Base-by-base conservation (phyloP, 2,329 filamentous ascomycete species). In the Phialophora macrospora region DNA sequence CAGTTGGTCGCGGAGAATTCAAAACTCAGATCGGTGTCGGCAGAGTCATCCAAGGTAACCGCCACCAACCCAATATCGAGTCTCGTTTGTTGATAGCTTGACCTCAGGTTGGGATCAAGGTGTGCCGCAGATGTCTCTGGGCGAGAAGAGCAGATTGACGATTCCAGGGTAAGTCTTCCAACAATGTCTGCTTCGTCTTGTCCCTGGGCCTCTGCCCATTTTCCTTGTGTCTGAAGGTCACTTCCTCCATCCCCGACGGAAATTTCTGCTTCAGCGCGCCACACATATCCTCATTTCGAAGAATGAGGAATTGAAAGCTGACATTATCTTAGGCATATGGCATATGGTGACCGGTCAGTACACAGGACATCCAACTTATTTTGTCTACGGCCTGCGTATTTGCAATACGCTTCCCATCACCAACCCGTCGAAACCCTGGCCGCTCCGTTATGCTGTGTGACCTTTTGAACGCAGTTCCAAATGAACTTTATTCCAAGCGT, bases 61-160 rank as follows among this genome's bases (percentile, higher is more conserved):
- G 22, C 20, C 20, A 11, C 54, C 24, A 20, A 24, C 17, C 17
- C 12, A 2, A 14, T 9, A 20, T 34, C 32, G 26, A 30, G 14
- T 2, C 8, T 4, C 22, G n/a, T 12, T 8, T 17, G 11, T 65
- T 74, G 41, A 62, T 71, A 32, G 74, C 77, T 17, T 75, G 70
- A 26, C n/a, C 34, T 28, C 71, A 93, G 91, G 87, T 72, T 96
- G 87, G 92, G 93, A 92, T 75, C 88, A 97, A 80, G 93, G 90
- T 71, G 93, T 98, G 60, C 81, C 83, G 57, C 83, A 87, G 76
- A 97, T 99, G 94, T 89, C 89, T 76, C 83, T 96, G 65, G 93
- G 94, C 77, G 94, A 98, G 85, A 94, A 91, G 83, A 89, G 92
- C 61, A 91, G 87, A 59, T 84, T 99, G 70, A 90, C 88, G 72